A percentile compares a stretch with the other conserved stretches of the same genome.
Evolutionary conservation across 176 grass and related monocot species (phyloP).

Genomic region (Echinochloa phyllopogon): DNA sequence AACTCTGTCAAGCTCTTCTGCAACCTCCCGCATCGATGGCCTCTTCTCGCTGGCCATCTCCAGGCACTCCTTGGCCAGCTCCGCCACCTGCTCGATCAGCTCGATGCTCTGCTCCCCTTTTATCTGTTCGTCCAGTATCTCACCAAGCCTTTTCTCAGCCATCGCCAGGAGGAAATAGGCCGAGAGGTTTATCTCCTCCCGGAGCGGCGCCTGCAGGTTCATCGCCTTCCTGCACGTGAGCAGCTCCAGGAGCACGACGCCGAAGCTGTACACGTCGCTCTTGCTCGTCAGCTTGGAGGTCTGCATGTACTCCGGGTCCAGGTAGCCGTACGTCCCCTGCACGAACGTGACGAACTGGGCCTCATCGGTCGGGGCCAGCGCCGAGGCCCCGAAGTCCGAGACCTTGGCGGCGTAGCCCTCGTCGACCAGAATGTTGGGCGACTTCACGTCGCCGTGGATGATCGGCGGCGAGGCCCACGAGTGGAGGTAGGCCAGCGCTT

Average conservation of each 20-base stretch:
- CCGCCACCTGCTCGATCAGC: slow-evolving; percentile 46
- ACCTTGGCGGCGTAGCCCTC: slow-evolving; percentile 56
- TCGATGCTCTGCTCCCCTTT: slow-evolving; percentile 45
- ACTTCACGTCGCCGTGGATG: slow-evolving; percentile 76
- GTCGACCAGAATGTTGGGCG: slow-evolving; percentile 65
- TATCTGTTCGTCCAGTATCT: slow-evolving; percentile 59
- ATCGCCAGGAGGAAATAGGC: slow-evolving; percentile 44
- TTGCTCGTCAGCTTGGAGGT: slow-evolving; percentile 47
- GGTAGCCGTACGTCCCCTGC: slow-evolving; percentile 71
- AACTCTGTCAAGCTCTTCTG: slow-evolving; percentile 49
- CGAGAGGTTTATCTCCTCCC: slow-evolving; percentile 53
- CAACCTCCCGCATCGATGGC: slow-evolving; percentile 63
- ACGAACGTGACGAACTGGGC: slow-evolving; percentile 65
- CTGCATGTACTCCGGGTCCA: slow-evolving; percentile 67
- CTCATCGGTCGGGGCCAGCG: slow-evolving; percentile 47
- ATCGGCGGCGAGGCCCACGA: slow-evolving; percentile 66
- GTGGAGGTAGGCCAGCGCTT: slow-evolving; percentile 74
- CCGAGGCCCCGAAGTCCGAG: slow-evolving; percentile 66
- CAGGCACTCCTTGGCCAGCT: slow-evolving; percentile 63
- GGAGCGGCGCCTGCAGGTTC: slow-evolving; percentile 23
- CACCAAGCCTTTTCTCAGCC: slow-evolving; percentile 43
- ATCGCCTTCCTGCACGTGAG: slow-evolving; percentile 63
- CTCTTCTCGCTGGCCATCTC: slow-evolving; percentile 63
- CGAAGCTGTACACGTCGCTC: slow-evolving; percentile 58
- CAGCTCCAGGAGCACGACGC: slow-evolving; percentile 60